Base-by-base conservation (phyloP, 106 monocot species). In the Amphibolis antarctica region DNA sequence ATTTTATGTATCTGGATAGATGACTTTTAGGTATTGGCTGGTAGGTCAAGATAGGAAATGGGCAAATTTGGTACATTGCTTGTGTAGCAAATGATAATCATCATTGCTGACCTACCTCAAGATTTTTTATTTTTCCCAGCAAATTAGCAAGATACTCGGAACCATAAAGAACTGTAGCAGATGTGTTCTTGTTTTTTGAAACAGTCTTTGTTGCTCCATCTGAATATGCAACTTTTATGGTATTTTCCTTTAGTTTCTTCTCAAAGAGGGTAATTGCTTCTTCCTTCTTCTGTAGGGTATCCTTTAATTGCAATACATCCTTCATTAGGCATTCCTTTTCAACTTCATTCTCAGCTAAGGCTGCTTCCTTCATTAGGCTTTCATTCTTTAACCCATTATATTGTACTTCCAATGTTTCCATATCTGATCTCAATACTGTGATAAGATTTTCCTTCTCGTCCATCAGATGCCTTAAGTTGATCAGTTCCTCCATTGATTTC, bases 311-410 rank as follows among this genome's bases (percentile, higher is more conserved):
- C 28, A 59, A 28, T 12, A 75, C 70, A 61, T 78, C 70, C 55
- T 60, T 73, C 45, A 55, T 74, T n/a, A 83, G 66, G 17, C 66
- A 77, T 26, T 84, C 77, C 70, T 83, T 78, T 62, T 78, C 78
- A 55, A 69, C 30, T 42, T 74, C 70, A 71, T 79, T 69, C 48
- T 77, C 70, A 28, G 65, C 69, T 58, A 83, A 55, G 20, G 71
- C 75, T 46, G n/a, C n/a, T n/a, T 78, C 70, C 55, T 60, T 73
- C 45, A 55, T 74, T n/a, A 83, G 66, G 17, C 66, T 79, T 26
- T 84, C 77, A 70, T 46, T 26, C 42, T 92, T 81, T 66, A 94
- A 20, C 21, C 56, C 64, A 51, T 49, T 69, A 57, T 59, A 76
- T 59, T 79, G 71, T 45, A 45, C 22, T 71, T 58, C 66, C 6